Base-by-base conservation (phyloP, 805 yeast genomes). In the Kuraishia ogatae region DNA sequence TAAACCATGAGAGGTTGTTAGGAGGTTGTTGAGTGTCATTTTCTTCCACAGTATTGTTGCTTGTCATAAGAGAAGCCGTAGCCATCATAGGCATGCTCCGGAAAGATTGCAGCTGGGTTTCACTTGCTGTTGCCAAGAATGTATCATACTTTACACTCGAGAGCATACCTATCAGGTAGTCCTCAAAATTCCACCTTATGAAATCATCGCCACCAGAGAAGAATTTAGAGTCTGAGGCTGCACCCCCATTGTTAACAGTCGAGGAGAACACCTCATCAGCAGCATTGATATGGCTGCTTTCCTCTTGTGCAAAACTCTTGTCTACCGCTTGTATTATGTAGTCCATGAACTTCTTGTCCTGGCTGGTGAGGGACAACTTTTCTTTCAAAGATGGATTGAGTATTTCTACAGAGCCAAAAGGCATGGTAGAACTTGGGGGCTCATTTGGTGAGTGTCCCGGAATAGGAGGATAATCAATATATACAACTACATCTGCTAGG, bases 151-250 rank as follows among this genome's bases (percentile, higher is more conserved):
- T 87, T 22, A 81, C 83, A 24, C 88, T 77, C 0, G 96, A 76
- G 23, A 93, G 66, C 59, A 94, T 67, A 11, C 96, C 89, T 56
- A 87, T 78, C 24, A 92, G 69, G 64, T 94, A 94, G 63, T 92
- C 97, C 65, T 94, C 99, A 68, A 93, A 92, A 62, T 84, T 90
- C 70, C 83, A 79, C 53, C 98, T 72, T 35, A 94, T 84, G 64
- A 85, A 89, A 68, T 94, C 99, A 63, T 94, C 98, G 60, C 89
- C 84, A 2, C 93, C 93, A 50, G 71, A 70, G 64, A 78, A 86
- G 24, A 50, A 54, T 13, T 65, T 65, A 21, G 67, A 64, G 51
- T 56, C 79, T 78, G 53, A 80, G 61, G 61, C 78, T 68, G 58
- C 70, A 74, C 57, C 69, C 48, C 56, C 59, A 50, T 64, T 67